A percentile compares a stretch with the other conserved stretches of the same genome.
These are phyloP conservation scores for Rhodotorula paludigena DNA, from an alignment of 768 basidiomycete species.

Conservation along the genomic window DNA sequence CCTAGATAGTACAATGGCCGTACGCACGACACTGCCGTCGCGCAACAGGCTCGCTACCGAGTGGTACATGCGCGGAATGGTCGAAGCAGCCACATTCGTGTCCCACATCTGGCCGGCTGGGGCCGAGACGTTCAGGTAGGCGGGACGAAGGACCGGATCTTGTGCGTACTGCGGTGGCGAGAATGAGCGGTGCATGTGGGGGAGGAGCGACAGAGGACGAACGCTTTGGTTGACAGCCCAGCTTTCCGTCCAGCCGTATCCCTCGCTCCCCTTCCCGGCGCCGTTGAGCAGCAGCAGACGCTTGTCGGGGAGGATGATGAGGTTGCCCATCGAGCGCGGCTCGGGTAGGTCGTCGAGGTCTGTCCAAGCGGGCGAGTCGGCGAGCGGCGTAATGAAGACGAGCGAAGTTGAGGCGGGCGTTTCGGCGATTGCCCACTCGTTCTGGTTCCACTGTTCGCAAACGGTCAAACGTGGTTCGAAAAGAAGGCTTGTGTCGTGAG, in stretches of 20 bases:
- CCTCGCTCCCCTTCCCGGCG: constrained; percentile 10
- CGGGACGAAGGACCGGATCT: constrained; percentile 71
- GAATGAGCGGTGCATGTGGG: no score
- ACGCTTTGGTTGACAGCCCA: background rate
- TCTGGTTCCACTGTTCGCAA: constrained; percentile 18
- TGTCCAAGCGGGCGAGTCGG: constrained; percentile 58
- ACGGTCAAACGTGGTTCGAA: background rate
- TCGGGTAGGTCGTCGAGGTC: constrained; percentile 70
- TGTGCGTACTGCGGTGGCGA: constrained; percentile 57
- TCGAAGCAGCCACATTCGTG: constrained; percentile 14
- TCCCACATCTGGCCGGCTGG: constrained; percentile 67
- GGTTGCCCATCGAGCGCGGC: constrained; percentile 54
- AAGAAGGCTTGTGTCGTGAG: background rate
- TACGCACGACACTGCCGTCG: constrained; percentile 60
- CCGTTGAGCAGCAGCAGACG: constrained; percentile 19
- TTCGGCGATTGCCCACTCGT: constrained; percentile 29
- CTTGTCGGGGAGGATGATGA: constrained; percentile 28
- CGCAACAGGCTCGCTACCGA: constrained; percentile 79
- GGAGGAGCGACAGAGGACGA: background rate
- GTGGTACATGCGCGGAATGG: constrained; percentile 76
- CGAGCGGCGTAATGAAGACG: constrained; percentile 71
- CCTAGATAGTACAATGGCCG: no score
- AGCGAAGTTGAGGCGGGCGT: constrained; percentile 53
- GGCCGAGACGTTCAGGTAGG: constrained; percentile 67
- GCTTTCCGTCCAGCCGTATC: background rate